Base-by-base conservation (phyloP, 495 filamentous ascomycete genomes). In the Xylaria sp. region DNA sequence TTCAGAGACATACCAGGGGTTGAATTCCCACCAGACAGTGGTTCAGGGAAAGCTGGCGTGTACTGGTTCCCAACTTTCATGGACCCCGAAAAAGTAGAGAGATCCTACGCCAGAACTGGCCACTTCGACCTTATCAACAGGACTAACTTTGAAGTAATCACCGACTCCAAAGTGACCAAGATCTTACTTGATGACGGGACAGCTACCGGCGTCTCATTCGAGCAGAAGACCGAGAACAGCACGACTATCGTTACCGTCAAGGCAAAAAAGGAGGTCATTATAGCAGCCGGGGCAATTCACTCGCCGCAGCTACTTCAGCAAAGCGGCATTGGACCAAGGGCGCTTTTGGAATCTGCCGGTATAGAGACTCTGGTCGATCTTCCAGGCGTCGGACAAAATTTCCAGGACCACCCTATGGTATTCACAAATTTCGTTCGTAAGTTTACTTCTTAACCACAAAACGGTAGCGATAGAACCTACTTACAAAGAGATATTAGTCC, bases 271-370 rank as follows among this genome's bases (percentile, higher is more conserved):
- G 89, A 91, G 74, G 87, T 90, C 15, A 87, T 90, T 57, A 52
- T 90, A n/a, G 83, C 88, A 1, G 88, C 88, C 0, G 88, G 88
- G 6, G 82, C 83, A 1, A 76, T 90, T 17, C 86, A 89, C 71
- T 88, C 87, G 41, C 89, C 88, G 0, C 87, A 90, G 62, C 70
- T 90, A 1, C 75, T 90, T 8, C 86, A 89, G 73, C 80, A 86
- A 5, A 87, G 84, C 57, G 88, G 88, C 3, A 84, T 90, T 53
- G 88, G 88, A 1, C 85, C 85, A 1, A 75, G 73, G 0, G 80
- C 79, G 29, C 73, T 89, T 7, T 75, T 90, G 1, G 61, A 79
- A 21, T 69, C 77, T 21, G 84, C 85, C 19, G 79, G 80, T 2
- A 85, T 90, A 43, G 78, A 78, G 5, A 79, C 85, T 0, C 72